These are phyloP conservation scores for Chalaropsis thielavioides DNA, from an alignment of 2,329 filamentous ascomycete species.

Conservation along the genomic window DNA sequence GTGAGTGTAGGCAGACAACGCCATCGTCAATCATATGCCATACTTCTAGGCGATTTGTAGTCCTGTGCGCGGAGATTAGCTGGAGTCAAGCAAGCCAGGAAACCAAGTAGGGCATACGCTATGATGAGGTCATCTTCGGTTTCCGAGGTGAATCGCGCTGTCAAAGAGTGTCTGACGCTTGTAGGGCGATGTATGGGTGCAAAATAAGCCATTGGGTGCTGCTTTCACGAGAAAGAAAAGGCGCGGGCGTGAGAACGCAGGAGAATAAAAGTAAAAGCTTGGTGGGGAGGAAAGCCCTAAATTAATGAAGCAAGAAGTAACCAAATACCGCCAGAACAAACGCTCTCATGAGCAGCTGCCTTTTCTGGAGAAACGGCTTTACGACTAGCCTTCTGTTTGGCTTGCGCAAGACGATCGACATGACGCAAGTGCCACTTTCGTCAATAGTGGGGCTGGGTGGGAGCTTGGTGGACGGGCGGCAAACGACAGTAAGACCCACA, in stretches of 20 bases:
- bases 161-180: conserved; percentile 78
- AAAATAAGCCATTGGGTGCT: conserved; percentile 66
- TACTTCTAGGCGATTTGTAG: conserved; percentile 74
- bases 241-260: not conserved
- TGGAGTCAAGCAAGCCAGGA: conserved; percentile 3
- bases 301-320: no score
- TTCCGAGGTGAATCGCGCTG: conserved; percentile 57
- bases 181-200: conserved; percentile 86
- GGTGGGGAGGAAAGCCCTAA: no score
- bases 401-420: not conserved
- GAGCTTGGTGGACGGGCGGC: not conserved
- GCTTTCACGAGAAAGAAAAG: not conserved
- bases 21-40: conserved; percentile 55
- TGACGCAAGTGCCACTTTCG: not conserved
- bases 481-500: not conserved
- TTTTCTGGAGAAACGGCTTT: not conserved
- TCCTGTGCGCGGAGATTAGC: conserved; percentile 37
- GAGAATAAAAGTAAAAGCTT: no score
- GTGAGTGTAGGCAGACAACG: conserved; percentile 50
- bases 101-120: conserved; percentile 41
- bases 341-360: not conserved
- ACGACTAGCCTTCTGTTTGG: conserved; percentile 1
- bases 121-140: conserved; percentile 73
- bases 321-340: no score
- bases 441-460: not conserved